Evolutionary conservation across 2,329 filamentous ascomycete genomes (phyloP), one percentile per base, ranked within the genome.

Genomic region (Chalaropsis thielavioides): DNA sequence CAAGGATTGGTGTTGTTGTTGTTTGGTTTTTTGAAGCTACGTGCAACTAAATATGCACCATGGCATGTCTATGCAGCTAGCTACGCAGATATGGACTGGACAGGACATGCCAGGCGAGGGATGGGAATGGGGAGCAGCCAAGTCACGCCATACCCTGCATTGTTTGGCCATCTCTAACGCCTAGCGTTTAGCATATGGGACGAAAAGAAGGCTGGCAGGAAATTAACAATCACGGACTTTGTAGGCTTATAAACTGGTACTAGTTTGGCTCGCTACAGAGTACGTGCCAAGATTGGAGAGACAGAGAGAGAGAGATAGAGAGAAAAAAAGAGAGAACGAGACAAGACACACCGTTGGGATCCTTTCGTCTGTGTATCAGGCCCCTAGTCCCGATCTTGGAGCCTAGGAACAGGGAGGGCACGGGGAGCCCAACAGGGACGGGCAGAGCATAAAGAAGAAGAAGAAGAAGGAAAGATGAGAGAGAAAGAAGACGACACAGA

Each of bases 161-260:
- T 49, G 58, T 59, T 49, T 60, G 24, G 24, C 51, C 24, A 56
- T n/a, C 22, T 41, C 22, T 24, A 38, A 62, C 43, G 51, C 63
- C 62, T 54, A 31, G 46, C 62, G 66, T 59, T 66, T 62, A 59
- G 64, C 61, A 67, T 62, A 62, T 62, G 60, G 60, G 60, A 62
- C 43, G 60, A 62, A 62, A 62, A 43, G 27, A 31, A 46, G 35
- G 13, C 38, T 27, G 58, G 13, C 35, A 43, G 40, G 35, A 22
- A 41, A 61, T 41, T 22, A 61, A 41, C 7, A 27, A 41, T 61
- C 22, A 43, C 58, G 27, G 31, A 19, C 46, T 49, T 49, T 22
- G 46, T n/a, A 24, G 46, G 19, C 46, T 49, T 17, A 22, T 49
- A 19, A 19, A 13, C 31, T 24, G 13, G 22, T 24, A 49, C 22